These are phyloP conservation scores for Aspergillus funiculosus DNA, from an alignment of 495 filamentous ascomycete genomes.

Conservation along the genomic window DNA sequence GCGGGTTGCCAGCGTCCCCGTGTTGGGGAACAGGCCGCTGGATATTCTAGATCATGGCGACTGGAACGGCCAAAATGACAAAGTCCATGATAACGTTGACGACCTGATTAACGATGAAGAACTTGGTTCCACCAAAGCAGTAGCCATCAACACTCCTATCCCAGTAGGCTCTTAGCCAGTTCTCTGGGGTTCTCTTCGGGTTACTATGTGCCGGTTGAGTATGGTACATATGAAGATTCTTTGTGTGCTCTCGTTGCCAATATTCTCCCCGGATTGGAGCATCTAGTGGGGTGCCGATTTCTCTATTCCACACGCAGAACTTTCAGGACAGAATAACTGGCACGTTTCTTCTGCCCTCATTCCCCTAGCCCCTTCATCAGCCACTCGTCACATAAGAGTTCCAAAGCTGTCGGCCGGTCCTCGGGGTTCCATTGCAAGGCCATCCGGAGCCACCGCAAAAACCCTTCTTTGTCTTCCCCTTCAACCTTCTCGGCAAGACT, in stretches of 20 bases:
- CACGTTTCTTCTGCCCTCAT: no score
- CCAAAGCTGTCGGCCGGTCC: slow-evolving; percentile 34
- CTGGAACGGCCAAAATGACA: slow-evolving; percentile 34
- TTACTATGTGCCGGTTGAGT: no score
- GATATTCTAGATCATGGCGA: slow-evolving; percentile 44
- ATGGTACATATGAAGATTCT: no score
- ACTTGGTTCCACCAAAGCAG: slow-evolving; percentile 34
- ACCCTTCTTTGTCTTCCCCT: slow-evolving; percentile 30
- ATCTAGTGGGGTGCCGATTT: no score
- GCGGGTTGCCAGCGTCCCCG: no score
- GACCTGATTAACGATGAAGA: slow-evolving; percentile 41
- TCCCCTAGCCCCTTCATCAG: slow-evolving; percentile 31
- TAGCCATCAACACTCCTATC: slow-evolving; percentile 29
- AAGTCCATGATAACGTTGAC: slow-evolving; percentile 44
- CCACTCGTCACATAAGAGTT: slow-evolving; percentile 39
- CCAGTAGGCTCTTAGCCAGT: slow-evolving; percentile 39
- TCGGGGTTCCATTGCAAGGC: slow-evolving; percentile 43
- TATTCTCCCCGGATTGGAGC: no score
- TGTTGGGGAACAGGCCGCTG: slow-evolving; percentile 44
- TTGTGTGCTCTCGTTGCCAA: no score
- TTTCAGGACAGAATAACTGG: no score
- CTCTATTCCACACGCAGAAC: no score
- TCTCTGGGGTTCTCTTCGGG: no score
- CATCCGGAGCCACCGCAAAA: slow-evolving; percentile 33
- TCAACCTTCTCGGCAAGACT: slow-evolving; percentile 12